Evolutionary conservation across 2,329 filamentous ascomycete genomes (phyloP), one percentile per base, ranked within the genome.

Genomic region (Aspergillus glaucus): DNA sequence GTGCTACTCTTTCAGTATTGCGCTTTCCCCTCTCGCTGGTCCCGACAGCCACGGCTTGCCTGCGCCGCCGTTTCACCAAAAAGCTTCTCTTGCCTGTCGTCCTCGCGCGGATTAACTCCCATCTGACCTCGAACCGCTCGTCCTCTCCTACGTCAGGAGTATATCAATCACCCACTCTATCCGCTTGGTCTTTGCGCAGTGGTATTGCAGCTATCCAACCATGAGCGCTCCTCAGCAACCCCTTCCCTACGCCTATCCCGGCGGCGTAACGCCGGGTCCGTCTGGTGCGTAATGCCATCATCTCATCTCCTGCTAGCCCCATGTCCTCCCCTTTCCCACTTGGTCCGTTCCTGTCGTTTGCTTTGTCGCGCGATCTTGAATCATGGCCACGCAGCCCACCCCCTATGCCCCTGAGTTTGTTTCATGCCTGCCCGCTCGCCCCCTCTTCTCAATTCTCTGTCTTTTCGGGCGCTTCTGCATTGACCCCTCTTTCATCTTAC

Each of bases 161-260:
- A 44, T 48, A 26, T 19, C 39, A 17, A 22, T 30, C 26, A 28
- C 17, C 26, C 44, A n/a, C 5, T 30, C 46, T 10, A 21, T 24
- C 39, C 19, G 34, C 49, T 44, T 51, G 51, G 50, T 41, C 46
- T 49, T 47, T 44, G 48, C 53, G 51, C 48, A 51, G 53, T 57
- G 48, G 55, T 52, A 60, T 47, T 45, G 40, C 50, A 19, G 15
- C 36, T 39, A 15, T 45, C 32, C 24, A 55, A 61, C 49, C 36
- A 67, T 67, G 63, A 65, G 60, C 58, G 61, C 63, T 57, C 49
- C 55, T 44, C 56, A 56, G 45, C 52, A 58, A 22, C 57, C 59
- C 56, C 58, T 62, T 51, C 55, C 61, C 51, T 65, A 64, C 55
- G 54, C 61, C 51, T 65, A 64, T 55, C 58, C 62, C 56, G 61